phyloP scores from a whole-genome alignment of 768 basidiomycete species.

The Leucosporidium yakuticum region DNA sequence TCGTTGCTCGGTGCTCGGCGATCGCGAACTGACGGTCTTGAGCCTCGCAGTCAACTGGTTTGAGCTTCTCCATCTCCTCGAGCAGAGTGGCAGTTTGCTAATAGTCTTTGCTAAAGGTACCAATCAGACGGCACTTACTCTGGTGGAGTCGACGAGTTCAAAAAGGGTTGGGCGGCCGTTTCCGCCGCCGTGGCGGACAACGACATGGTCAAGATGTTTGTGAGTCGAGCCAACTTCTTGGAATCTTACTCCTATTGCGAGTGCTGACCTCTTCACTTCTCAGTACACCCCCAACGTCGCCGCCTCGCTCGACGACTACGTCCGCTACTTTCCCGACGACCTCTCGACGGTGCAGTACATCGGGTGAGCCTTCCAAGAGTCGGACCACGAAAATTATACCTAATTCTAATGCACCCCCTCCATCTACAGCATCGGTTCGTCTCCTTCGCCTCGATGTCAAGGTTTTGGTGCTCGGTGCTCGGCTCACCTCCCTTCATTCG shows the following conservation, averaged over 20 bases:
- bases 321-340: constrained; percentile 37
- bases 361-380: too few species aligned
- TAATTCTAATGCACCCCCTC: too few species aligned
- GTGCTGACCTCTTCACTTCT: not conserved
- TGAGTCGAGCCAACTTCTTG: not conserved
- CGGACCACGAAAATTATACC: too few species aligned
- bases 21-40: too few species aligned
- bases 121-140: constrained; percentile 36
- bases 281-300: constrained; percentile 24
- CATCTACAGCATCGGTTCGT: not conserved
- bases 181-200: constrained; percentile 28
- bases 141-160: constrained; percentile 35
- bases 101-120: constrained; percentile 5
- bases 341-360: constrained; percentile 25
- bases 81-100: too few species aligned
- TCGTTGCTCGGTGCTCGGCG: too few species aligned
- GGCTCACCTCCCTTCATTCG: too few species aligned
- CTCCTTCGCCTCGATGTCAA: too few species aligned
- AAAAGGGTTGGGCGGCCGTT: constrained; percentile 38
- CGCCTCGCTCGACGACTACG: constrained; percentile 20
- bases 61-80: too few species aligned
- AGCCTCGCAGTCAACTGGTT: constrained; percentile 31
- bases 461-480: too few species aligned
- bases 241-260: not conserved
- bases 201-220: constrained; percentile 38